Evolutionary conservation across 495 filamentous ascomycete genomes (phyloP).

Genomic region (Jackrogersella multiformis): DNA sequence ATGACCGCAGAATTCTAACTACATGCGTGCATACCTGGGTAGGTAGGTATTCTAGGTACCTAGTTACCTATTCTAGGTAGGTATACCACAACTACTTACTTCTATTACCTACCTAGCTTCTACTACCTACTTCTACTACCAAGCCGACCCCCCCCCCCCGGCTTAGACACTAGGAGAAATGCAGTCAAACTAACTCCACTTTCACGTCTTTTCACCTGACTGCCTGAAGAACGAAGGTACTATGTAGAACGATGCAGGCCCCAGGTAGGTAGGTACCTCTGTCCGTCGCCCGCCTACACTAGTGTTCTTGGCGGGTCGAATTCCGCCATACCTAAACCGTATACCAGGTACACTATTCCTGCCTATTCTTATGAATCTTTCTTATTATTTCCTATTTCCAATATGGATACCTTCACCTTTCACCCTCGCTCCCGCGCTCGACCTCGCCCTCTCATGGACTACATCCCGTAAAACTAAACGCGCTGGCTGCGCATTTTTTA

Average conservation of each 20-base stretch:
- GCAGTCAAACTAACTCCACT: slow-evolving; percentile 40
- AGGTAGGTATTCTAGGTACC: not conserved
- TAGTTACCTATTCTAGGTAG: no score
- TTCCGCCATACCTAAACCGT: slow-evolving; percentile 28
- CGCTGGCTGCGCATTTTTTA: slow-evolving; percentile 40
- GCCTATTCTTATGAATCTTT: slow-evolving; percentile 17
- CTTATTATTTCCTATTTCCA: slow-evolving; percentile 17
- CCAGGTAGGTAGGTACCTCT: no score
- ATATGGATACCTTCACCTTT: slow-evolving; percentile 35
- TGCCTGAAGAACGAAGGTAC: slow-evolving; percentile 44
- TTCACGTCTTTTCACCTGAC: slow-evolving; percentile 38
- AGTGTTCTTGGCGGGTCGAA: slow-evolving; percentile 34
- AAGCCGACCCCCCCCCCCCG: slow-evolving; percentile 25
- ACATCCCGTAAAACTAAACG: slow-evolving; percentile 29
- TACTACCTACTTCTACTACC: not conserved
- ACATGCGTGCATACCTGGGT: not conserved
- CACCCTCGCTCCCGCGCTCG: slow-evolving; percentile 28
- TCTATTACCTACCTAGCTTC: not conserved
- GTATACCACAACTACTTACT: slow-evolving; percentile 1
- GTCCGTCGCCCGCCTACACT: slow-evolving; percentile 37
- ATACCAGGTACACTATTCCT: no score
- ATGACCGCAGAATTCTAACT: slow-evolving; percentile 21
- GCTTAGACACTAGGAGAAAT: slow-evolving; percentile 32
- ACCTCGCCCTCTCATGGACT: slow-evolving; percentile 36
- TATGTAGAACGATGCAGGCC: slow-evolving; percentile 27